Percentiles rank a stretch among this genome's conserved stretches.
Evolutionary conservation across 2,329 filamentous ascomycete species (phyloP).

Genomic region (Thermoascus crustaceus): DNA sequence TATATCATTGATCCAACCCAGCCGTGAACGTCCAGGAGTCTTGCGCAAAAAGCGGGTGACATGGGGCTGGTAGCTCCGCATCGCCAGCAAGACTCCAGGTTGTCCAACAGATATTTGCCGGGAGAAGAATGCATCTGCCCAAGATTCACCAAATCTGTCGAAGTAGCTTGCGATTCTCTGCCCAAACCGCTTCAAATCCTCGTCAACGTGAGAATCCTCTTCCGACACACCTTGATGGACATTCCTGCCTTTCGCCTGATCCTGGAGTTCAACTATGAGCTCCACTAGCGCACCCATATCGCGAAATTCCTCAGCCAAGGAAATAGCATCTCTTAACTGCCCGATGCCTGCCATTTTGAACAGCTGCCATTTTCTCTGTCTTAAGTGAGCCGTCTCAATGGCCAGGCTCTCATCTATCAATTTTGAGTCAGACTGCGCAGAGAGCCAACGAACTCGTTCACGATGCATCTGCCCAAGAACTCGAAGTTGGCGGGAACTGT

Average conservation of each 20-base stretch:
- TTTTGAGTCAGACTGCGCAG: constrained; percentile 44
- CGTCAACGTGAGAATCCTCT: constrained; percentile 13
- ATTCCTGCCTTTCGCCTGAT: constrained; percentile 25
- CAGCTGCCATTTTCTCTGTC: constrained; percentile 40
- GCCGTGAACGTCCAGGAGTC: constrained; percentile 61
- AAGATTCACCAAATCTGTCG: constrained; percentile 41
- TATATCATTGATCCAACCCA: constrained; percentile 94
- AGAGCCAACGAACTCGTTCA: constrained; percentile 53
- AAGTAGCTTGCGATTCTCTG: constrained; percentile 40
- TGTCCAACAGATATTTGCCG: constrained; percentile 62
- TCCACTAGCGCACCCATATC: constrained; percentile 57
- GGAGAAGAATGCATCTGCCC: constrained; percentile 66
- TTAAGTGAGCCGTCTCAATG: constrained; percentile 36
- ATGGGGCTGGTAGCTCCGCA: constrained; percentile 61
- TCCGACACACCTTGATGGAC: constrained; percentile 9
- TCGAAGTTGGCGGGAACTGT: constrained; percentile 48
- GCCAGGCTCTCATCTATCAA: constrained; percentile 41
- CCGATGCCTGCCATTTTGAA: constrained; percentile 44
- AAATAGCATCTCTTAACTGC: constrained; percentile 50
- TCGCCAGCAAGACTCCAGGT: constrained; percentile 58
- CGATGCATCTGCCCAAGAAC: constrained; percentile 50
- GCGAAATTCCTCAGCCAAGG: constrained; percentile 53
- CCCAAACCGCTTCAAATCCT: constrained; percentile 26
- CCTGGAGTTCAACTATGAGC: constrained; percentile 34
- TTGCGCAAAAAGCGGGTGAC: constrained; percentile 72